Percentiles rank a stretch among this genome's conserved stretches.
Conservation (phyloP, 495 filamentous ascomycete genomes). For the Parathielavia appendiculata region DNA sequence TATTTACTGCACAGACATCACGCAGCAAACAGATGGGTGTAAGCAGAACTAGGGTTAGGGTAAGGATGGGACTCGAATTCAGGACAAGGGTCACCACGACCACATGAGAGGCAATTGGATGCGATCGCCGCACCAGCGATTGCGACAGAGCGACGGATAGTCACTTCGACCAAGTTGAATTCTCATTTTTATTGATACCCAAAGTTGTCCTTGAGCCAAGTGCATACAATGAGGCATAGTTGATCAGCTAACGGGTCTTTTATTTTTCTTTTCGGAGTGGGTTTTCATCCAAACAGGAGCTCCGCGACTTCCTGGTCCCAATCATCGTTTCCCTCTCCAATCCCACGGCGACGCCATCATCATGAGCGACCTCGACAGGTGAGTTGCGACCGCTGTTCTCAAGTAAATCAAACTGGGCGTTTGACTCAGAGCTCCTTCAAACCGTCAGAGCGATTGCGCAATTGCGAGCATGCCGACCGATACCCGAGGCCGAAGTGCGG, state of each 20-base stretch:
- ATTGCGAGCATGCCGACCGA: conserved; percentile 90
- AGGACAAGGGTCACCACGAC: too few species aligned
- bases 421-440: neutral
- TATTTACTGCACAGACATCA: too few species aligned
- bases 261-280: too few species aligned
- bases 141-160: too few species aligned
- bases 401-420: neutral
- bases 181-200: neutral
- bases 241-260: neutral
- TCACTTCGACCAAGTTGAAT: neutral
- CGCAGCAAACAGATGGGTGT: too few species aligned
- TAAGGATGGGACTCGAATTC: too few species aligned
- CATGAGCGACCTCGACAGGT: conserved; percentile 35
- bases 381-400: conserved; percentile 1
- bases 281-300: too few species aligned
- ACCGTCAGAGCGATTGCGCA: conserved; percentile 76
- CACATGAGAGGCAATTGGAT: too few species aligned
- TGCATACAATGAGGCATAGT: neutral
- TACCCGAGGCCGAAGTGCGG: conserved; percentile 89
- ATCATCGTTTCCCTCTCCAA: too few species aligned
- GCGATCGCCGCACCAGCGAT: too few species aligned
- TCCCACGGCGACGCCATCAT: neutral
- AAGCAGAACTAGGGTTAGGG: too few species aligned
- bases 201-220: neutral
- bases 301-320: too few species aligned